Conservation (phyloP, 164 flowering plant genomes). For the Liquidambar formosana region DNA sequence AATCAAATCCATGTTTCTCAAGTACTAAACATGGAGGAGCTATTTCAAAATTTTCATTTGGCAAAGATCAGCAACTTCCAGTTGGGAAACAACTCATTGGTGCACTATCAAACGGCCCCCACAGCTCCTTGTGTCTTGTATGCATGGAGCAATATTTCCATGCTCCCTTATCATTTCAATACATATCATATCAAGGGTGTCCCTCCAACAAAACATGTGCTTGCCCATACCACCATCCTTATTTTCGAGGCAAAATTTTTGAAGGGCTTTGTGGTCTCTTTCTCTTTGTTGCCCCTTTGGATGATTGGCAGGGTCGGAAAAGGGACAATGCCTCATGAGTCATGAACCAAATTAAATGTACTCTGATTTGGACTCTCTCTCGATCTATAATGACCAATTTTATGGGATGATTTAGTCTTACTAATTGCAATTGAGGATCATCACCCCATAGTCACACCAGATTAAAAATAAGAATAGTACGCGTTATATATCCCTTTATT, state of each 20-base stretch:
- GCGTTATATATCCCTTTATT: too few relatives aligned
- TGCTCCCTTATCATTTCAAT: conserved; percentile 2
- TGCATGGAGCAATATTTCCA: conserved; percentile 11
- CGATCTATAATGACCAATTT: too few relatives aligned
- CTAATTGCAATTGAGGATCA: too few relatives aligned
- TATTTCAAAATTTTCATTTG: background rate
- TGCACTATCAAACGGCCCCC: conserved; percentile 25
- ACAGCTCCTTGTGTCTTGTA: conserved; percentile 15
- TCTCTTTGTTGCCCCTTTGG: too few relatives aligned
- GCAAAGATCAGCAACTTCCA: conserved; percentile 7
- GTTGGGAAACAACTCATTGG: conserved; percentile 36
- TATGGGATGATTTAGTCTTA: too few relatives aligned
- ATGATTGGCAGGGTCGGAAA: too few relatives aligned
- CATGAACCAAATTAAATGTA: too few relatives aligned
- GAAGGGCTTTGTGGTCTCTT: too few relatives aligned
- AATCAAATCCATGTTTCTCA: conserved; percentile 41
- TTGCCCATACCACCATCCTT: conserved; percentile 15
- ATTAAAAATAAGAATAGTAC: too few relatives aligned
- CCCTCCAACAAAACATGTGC: conserved; percentile 25
- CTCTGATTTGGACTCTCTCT: too few relatives aligned
- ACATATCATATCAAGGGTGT: conserved; percentile 2
- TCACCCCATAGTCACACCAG: too few relatives aligned
- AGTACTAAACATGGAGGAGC: conserved; percentile 27
- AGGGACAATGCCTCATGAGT: too few relatives aligned
- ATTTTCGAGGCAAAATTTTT: background rate